Conservation (phyloP, 148 eudicot species). For the Talinum fruticosum region DNA sequence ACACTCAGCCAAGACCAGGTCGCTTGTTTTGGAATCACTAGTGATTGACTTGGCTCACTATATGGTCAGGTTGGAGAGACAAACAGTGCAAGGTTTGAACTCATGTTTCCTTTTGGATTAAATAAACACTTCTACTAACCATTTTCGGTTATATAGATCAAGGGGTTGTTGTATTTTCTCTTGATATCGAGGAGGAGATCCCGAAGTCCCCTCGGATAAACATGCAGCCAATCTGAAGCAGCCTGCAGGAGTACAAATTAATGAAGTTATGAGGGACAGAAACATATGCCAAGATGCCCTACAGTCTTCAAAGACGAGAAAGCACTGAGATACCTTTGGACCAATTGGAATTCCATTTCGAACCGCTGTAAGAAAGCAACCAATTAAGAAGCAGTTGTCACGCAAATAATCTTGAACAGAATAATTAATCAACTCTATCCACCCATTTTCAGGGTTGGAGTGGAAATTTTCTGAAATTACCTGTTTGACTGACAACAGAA, state of each 20-base stretch:
- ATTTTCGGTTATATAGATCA: slow-evolving; percentile 52
- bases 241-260: neutral
- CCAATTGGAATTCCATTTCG: slow-evolving; percentile 32
- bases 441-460: neutral
- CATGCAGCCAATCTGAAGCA: slow-evolving; percentile 17
- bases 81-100: too few species aligned
- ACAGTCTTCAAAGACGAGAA: neutral
- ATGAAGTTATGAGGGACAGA: neutral
- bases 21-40: too few species aligned
- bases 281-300: neutral
- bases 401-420: neutral
- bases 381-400: neutral
- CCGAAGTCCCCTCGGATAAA: slow-evolving; percentile 36
- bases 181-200: slow-evolving; percentile 37
- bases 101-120: neutral
- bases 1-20: too few species aligned
- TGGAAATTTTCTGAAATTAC: slow-evolving; percentile 22
- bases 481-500: slow-evolving; percentile 15
- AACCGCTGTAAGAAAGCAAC: slow-evolving; percentile 10
- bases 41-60: too few species aligned
- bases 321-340: slow-evolving; percentile 21
- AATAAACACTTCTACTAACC: slow-evolving; percentile 35
- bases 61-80: too few species aligned
- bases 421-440: neutral
- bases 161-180: slow-evolving; percentile 38